Evolutionary conservation across 805 yeast species (phyloP).

Genomic region (Pichia gijzeniarum): DNA sequence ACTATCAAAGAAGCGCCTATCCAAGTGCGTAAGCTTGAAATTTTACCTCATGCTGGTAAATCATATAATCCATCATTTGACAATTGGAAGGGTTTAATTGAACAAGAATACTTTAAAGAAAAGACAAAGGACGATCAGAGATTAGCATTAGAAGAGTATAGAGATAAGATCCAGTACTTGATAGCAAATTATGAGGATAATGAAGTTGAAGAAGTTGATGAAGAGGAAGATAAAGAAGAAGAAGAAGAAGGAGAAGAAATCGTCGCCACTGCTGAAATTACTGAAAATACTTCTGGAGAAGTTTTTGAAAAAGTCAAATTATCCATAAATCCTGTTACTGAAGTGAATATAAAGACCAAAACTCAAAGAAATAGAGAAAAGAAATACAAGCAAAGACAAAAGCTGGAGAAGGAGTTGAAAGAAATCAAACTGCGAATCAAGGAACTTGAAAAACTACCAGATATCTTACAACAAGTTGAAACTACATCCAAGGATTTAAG

Average conservation of each 20-base stretch:
- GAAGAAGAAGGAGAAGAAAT: constrained; percentile 30
- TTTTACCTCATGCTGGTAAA: constrained; percentile 74
- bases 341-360: constrained; percentile 65
- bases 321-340: constrained; percentile 68
- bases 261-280: constrained; percentile 33
- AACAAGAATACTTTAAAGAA: constrained; percentile 60
- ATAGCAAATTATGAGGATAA: constrained; percentile 57
- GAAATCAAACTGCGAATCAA: constrained; percentile 52
- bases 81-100: constrained; percentile 71
- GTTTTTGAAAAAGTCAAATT: constrained; percentile 30
- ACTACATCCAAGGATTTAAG: constrained; percentile 5
- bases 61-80: constrained; percentile 87
- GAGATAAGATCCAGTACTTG: constrained; percentile 55
- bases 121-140: constrained; percentile 61
- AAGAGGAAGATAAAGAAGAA: constrained; percentile 34
- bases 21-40: constrained; percentile 43
- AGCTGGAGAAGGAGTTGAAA: constrained; percentile 48
- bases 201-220: constrained; percentile 42
- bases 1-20: constrained; percentile 50
- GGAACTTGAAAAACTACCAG: constrained; percentile 49
- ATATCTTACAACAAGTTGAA: constrained; percentile 30
- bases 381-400: constrained; percentile 52
- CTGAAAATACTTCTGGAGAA: constrained; percentile 26
- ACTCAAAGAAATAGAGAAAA: constrained; percentile 68
- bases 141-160: constrained; percentile 53